Conservation (phyloP, 805 yeast genomes). For the Pichia thaimueangensis region DNA sequence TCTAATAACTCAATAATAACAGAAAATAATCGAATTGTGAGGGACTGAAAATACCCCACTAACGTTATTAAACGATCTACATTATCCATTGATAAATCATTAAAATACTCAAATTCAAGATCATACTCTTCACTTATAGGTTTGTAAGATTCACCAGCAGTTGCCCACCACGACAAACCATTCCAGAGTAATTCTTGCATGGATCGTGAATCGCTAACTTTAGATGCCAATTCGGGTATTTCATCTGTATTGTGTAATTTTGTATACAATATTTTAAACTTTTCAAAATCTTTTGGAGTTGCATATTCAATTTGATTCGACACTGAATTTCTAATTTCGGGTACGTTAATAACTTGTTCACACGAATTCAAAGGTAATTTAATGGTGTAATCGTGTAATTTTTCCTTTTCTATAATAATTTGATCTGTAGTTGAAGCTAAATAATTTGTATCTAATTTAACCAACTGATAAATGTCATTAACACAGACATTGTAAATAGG, state of each 20-base stretch:
- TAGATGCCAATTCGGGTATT: constrained; percentile 19
- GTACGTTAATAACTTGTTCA: constrained; percentile 15
- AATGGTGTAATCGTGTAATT: constrained; percentile 43
- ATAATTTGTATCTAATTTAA: constrained; percentile 30
- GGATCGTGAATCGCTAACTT: constrained; percentile 36
- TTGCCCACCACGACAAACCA: constrained; percentile 83
- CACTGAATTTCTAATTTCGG: constrained; percentile 16
- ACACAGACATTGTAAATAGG: constrained; percentile 63
- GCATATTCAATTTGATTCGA: constrained; percentile 18
- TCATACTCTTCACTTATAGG: constrained; percentile 33
- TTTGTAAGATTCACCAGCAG: constrained; percentile 61
- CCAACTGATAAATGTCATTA: constrained; percentile 42
- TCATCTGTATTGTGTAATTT: constrained; percentile 10
- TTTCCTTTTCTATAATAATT: constrained; percentile 47
- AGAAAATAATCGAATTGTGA: constrained; percentile 39
- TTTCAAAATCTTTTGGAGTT: constrained; percentile 33
- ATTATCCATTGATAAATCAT: constrained; percentile 18
- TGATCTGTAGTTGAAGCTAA: constrained; percentile 65
- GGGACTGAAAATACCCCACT: constrained; percentile 47
- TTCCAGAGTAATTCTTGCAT: constrained; percentile 58
- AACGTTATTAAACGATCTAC: constrained; percentile 26
- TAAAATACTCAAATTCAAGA: constrained; percentile 29
- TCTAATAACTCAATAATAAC: constrained; percentile 30
- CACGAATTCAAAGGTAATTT: constrained; percentile 17
- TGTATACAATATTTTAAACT: constrained; percentile 28